These are phyloP conservation scores for Mucor irregularis DNA, from an alignment of 371 early-diverging fungal species.

Conservation along the genomic window DNA sequence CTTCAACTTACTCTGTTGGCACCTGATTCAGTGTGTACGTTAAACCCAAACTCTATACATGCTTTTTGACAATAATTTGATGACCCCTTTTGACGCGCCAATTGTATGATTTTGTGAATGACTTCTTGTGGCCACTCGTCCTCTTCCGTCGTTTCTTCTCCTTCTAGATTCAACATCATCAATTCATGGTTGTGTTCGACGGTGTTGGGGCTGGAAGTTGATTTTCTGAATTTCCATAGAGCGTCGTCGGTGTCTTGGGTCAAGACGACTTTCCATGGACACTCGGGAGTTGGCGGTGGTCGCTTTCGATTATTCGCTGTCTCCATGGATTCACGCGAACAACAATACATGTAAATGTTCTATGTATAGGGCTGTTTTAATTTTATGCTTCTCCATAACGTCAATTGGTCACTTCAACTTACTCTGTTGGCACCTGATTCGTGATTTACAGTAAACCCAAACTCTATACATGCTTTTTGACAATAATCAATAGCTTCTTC, in stretches of 20 bases:
- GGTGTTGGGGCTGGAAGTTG: conserved; percentile 56
- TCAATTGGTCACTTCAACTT: too few relatives aligned
- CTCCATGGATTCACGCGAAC: conserved; percentile 62
- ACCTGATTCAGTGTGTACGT: conserved; percentile 37
- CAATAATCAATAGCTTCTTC: conserved; percentile 39
- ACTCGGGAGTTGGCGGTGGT: conserved; percentile 52
- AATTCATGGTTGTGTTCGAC: conserved; percentile 60
- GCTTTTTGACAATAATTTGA: conserved; percentile 39
- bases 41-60: conserved; percentile 41
- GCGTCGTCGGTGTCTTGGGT: conserved; percentile 45
- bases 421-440: conserved; percentile 42
- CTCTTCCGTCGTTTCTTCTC: conserved; percentile 46
- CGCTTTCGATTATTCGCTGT: conserved; percentile 40
- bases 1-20: conserved; percentile 42
- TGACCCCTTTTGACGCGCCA: conserved; percentile 38
- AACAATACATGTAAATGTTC: conserved; percentile 62
- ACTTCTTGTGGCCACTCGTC: conserved; percentile 39
- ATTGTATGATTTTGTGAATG: conserved; percentile 42
- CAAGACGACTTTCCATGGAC: conserved; percentile 59
- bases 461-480: conserved; percentile 33
- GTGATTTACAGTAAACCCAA: conserved; percentile 42
- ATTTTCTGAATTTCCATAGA: conserved; percentile 55
- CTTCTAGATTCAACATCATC: too few relatives aligned
- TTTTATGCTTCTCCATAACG: not conserved
- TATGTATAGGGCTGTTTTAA: not conserved